A percentile compares a stretch with the other conserved stretches of the same genome.
These are phyloP conservation scores for Lachnellula occidentalis DNA, from an alignment of 2,329 filamentous ascomycete species.

Conservation along the genomic window DNA sequence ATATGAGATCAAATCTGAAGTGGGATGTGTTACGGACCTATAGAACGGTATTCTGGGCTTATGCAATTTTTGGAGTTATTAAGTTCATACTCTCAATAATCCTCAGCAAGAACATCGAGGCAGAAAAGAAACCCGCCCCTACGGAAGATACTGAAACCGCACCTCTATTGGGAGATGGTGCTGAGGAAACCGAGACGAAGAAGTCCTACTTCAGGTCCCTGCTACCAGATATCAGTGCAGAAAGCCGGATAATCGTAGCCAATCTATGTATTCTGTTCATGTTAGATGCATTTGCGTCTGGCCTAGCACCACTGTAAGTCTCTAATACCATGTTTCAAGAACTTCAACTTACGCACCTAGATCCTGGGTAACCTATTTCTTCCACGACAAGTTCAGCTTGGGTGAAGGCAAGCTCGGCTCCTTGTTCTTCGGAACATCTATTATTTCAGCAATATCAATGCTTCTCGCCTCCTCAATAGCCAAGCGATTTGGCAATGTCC, in stretches of 20 bases:
- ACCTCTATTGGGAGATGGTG: conserved; percentile 24
- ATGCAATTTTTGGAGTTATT: conserved; percentile 50
- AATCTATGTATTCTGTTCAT: conserved; percentile 63
- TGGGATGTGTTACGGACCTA: conserved; percentile 47
- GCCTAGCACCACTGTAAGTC: conserved; percentile 58
- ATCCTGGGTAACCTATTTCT: conserved; percentile 54
- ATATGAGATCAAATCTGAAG: conserved; percentile 37
- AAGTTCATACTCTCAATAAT: conserved; percentile 49
- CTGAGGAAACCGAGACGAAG: conserved; percentile 17
- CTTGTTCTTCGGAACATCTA: conserved; percentile 49
- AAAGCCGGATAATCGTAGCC: conserved; percentile 49
- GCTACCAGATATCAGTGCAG: conserved; percentile 52
- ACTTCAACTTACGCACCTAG: conserved; percentile 38
- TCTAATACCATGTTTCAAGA: background rate
- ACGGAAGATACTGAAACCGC: conserved; percentile 26
- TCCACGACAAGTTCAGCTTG: conserved; percentile 43
- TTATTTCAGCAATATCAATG: conserved; percentile 47
- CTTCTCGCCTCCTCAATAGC: conserved; percentile 50
- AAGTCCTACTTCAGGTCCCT: conserved; percentile 29
- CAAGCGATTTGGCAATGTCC: conserved; percentile 55
- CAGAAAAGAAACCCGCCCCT: conserved; percentile 32
- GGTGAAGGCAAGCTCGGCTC: conserved; percentile 46
- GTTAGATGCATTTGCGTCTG: conserved; percentile 64
- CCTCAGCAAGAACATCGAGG: conserved; percentile 39
- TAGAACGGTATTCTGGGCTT: conserved; percentile 50